Percentiles rank a stretch among this genome's conserved stretches.
These are phyloP conservation scores for Epichloe coenophiala DNA, from an alignment of 2,329 filamentous ascomycete genomes.

Conservation along the genomic window DNA sequence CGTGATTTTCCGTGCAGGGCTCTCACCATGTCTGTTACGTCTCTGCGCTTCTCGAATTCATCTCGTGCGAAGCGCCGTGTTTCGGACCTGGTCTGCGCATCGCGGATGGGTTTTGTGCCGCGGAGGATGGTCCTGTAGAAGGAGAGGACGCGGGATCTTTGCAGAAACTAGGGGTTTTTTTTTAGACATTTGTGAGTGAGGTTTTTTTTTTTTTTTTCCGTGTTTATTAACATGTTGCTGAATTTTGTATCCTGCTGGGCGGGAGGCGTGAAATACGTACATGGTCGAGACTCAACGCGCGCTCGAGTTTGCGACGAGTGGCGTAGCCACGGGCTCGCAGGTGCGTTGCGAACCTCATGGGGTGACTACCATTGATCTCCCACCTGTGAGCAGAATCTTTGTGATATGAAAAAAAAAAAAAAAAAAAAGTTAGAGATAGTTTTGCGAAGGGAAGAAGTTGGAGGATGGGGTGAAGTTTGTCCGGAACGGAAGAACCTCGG, in stretches of 20 bases:
- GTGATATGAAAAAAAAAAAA: too few species aligned
- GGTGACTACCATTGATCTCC: background rate
- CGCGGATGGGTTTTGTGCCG: conserved; percentile 36
- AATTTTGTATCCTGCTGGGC: background rate
- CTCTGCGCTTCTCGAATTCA: conserved; percentile 46
- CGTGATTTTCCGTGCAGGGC: conserved; percentile 11
- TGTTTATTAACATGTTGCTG: background rate
- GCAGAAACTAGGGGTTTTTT: conserved; percentile 36
- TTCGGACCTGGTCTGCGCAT: conserved; percentile 38
- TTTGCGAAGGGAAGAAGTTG: background rate
- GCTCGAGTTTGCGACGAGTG: conserved; percentile 19
- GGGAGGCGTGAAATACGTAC: conserved; percentile 20
- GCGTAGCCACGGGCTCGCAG: conserved; percentile 21
- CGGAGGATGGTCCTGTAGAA: conserved; percentile 47
- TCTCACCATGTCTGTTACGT: conserved; percentile 40
- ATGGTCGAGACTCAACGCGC: conserved; percentile 42
- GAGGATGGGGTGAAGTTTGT: background rate
- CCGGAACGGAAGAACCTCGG: conserved; percentile 10
- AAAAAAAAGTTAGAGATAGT: too few species aligned
- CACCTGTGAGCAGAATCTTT: background rate
- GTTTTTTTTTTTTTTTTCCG: background rate
- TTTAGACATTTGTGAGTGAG: background rate
- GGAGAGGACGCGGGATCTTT: conserved; percentile 38
- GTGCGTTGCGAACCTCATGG: conserved; percentile 13
- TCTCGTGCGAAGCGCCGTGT: conserved; percentile 42